phyloP scores from a whole-genome alignment of 192 early-diverging fungal genomes.

The Fimicolochytrium jonesii region DNA sequence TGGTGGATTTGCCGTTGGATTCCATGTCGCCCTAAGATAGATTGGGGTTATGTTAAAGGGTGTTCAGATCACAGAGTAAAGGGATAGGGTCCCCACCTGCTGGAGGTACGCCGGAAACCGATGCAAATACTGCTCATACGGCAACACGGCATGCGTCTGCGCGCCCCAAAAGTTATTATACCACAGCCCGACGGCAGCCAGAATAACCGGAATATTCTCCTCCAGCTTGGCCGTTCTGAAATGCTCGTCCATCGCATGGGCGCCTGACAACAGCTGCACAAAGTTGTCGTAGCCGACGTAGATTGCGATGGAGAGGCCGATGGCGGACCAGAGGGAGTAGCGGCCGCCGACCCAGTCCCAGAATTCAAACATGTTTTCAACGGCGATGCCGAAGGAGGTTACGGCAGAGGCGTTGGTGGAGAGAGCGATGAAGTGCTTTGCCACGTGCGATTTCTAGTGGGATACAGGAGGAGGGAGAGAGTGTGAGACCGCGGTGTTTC shows the following conservation, averaged over 20 bases:
- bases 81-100: too few relatives aligned
- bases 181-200: conserved; percentile 89
- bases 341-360: conserved; percentile 99
- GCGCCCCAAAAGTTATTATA: conserved; percentile 99
- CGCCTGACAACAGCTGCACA: conserved; percentile 81
- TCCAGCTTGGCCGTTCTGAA: conserved; percentile 88
- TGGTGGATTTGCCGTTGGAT: conserved; percentile 94
- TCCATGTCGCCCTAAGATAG: conserved; percentile 92
- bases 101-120: conserved; percentile 99
- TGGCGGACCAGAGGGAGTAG: conserved; percentile 99
- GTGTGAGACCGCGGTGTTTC: background rate
- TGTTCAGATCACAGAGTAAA: too few relatives aligned
- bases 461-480: background rate
- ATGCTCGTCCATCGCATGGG: conserved; percentile 95
- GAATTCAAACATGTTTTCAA: conserved; percentile 99
- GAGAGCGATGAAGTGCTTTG: conserved; percentile 98
- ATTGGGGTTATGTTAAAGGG: background rate
- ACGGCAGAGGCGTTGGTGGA: conserved; percentile 91
- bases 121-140: conserved; percentile 98
- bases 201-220: conserved; percentile 87
- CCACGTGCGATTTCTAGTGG: conserved; percentile 88
- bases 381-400: conserved; percentile 86
- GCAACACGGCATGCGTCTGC: conserved; percentile 89
- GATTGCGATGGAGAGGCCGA: conserved; percentile 94
- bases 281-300: conserved; percentile 96